Conservation (phyloP, 805 yeast genomes). For the Myxozyma neglecta region DNA sequence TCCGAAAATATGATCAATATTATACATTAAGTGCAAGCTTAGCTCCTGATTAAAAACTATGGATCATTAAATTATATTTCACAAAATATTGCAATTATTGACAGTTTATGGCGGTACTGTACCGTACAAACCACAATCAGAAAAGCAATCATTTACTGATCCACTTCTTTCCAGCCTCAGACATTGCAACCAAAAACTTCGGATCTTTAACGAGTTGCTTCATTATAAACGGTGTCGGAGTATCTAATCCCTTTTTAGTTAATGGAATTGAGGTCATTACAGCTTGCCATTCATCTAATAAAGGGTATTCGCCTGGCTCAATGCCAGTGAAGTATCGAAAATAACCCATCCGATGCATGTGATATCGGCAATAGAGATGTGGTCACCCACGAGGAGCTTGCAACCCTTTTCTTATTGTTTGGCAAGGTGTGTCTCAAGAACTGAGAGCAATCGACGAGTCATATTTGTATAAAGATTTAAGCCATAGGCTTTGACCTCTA, state of each 20-base stretch:
- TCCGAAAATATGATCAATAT: too few relatives aligned
- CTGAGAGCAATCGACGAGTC: constrained; percentile 54
- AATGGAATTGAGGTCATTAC: constrained; percentile 88
- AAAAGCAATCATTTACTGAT: not conserved
- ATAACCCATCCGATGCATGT: constrained; percentile 19
- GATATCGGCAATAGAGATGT: constrained; percentile 52
- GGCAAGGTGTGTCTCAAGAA: constrained; percentile 51
- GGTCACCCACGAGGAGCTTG: constrained; percentile 61
- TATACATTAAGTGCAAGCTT: too few relatives aligned
- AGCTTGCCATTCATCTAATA: constrained; percentile 87
- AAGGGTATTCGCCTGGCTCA: constrained; percentile 45
- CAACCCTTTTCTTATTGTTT: constrained; percentile 41
- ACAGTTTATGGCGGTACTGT: too few relatives aligned
- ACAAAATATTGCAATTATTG: too few relatives aligned
- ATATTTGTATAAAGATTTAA: constrained; percentile 54
- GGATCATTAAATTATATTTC: too few relatives aligned
- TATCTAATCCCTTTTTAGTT: constrained; percentile 45
- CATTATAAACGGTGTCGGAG: constrained; percentile 23
- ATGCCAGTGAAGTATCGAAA: constrained; percentile 20
- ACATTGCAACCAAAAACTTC: not conserved
- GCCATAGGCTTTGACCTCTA: constrained; percentile 55
- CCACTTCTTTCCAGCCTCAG: constrained; percentile 8
- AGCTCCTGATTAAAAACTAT: too few relatives aligned
- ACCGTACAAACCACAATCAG: too few relatives aligned
- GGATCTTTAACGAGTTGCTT: constrained; percentile 10